Conservation (phyloP, 164 flowering plant genomes). For the Umbilicus rupestris region DNA sequence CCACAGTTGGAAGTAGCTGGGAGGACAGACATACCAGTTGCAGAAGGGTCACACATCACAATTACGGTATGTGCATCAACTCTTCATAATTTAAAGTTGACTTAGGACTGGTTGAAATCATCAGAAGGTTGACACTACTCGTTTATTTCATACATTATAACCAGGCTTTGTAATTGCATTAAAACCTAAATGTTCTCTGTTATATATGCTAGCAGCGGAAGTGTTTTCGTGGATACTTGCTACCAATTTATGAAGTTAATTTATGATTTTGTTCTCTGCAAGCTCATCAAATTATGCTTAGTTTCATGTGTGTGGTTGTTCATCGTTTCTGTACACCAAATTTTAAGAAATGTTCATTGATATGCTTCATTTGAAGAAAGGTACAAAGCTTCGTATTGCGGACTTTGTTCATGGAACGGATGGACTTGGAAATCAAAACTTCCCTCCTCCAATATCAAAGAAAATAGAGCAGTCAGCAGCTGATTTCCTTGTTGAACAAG, state of each 20-base stretch:
- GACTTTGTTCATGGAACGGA: slow-evolving; percentile 89
- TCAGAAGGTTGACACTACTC: not conserved
- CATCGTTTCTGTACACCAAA: not conserved
- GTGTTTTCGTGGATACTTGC: not conserved
- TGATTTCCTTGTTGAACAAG: slow-evolving; percentile 57
- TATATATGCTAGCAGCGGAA: not conserved
- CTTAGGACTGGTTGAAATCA: not conserved
- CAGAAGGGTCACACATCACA: slow-evolving; percentile 83
- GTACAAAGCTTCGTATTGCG: slow-evolving; percentile 87
- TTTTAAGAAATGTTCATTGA: not conserved
- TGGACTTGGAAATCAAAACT: slow-evolving; percentile 91
- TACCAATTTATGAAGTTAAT: no score
- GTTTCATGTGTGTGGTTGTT: no score
- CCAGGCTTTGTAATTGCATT: not conserved
- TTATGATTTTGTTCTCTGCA: not conserved
- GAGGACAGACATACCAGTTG: slow-evolving; percentile 84
- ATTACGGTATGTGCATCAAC: slow-evolving; percentile 41
- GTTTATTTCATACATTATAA: not conserved
- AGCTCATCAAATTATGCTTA: not conserved
- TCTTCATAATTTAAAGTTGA: not conserved
- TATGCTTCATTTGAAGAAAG: slow-evolving; percentile 37
- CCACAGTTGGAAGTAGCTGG: slow-evolving; percentile 77
- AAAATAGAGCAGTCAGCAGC: slow-evolving; percentile 65
- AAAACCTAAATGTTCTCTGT: not conserved
- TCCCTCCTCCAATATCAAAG: slow-evolving; percentile 65